These are phyloP conservation scores for Ophiorrhiza pumila DNA, from an alignment of 257 asterid genomes.

Conservation along the genomic window DNA sequence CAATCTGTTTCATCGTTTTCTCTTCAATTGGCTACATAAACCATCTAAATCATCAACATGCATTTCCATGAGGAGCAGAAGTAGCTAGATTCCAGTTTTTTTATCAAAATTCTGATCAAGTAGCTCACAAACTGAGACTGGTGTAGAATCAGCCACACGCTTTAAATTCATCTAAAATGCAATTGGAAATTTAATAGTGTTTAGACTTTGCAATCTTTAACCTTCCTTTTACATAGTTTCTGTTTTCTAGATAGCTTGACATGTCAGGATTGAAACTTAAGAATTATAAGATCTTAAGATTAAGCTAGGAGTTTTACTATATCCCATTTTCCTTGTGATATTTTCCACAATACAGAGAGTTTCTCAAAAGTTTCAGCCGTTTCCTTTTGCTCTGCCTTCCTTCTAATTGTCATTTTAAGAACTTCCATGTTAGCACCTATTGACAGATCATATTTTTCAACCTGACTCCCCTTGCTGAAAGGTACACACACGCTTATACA, in stretches of 20 bases:
- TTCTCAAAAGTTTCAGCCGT: too few relatives aligned
- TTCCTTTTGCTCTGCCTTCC: too few relatives aligned
- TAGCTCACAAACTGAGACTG: not conserved
- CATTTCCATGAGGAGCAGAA: not conserved
- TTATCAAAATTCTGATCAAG: not conserved
- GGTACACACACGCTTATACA: too few relatives aligned
- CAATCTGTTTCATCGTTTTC: not conserved
- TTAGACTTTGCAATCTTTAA: not conserved
- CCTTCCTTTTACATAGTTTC: not conserved
- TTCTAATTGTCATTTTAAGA: too few relatives aligned
- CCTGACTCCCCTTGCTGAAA: too few relatives aligned
- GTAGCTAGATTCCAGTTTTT: not conserved
- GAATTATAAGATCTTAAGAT: not conserved
- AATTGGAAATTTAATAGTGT: too few relatives aligned
- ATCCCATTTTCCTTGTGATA: not conserved
- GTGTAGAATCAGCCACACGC: not conserved
- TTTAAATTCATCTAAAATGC: not conserved
- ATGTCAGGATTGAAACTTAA: not conserved
- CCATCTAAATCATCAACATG: not conserved
- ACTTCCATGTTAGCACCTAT: too few relatives aligned
- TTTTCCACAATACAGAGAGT: too few relatives aligned
- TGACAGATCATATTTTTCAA: too few relatives aligned
- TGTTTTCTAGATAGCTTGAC: not conserved
- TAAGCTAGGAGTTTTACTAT: not conserved
- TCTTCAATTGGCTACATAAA: too few relatives aligned